These are phyloP conservation scores for Oryza australiensis DNA, from an alignment of 176 grass and related monocot genomes.

Conservation along the genomic window DNA sequence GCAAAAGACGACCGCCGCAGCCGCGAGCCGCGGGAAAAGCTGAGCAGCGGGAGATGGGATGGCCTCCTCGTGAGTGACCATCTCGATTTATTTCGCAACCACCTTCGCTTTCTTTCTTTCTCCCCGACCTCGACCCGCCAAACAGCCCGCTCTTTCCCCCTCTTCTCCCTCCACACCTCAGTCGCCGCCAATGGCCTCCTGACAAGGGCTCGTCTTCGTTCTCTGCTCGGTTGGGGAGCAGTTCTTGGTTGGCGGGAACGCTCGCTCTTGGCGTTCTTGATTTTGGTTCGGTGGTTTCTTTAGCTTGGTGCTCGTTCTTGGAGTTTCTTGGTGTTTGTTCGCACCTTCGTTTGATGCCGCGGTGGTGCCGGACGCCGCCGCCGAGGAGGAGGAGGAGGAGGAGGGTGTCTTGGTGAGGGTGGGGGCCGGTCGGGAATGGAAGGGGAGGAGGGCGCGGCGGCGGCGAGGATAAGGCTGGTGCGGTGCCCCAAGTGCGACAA, in stretches of 20 bases:
- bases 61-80: constrained; percentile 38
- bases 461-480: constrained; percentile 71
- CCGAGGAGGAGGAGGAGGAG: background rate
- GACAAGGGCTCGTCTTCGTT: background rate
- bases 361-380: background rate
- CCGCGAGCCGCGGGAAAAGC: background rate
- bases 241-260: background rate
- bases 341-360: constrained; percentile 1
- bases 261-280: background rate
- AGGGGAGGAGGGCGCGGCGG: constrained; percentile 35
- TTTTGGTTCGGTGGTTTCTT: background rate
- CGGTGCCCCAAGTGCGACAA: constrained; percentile 95
- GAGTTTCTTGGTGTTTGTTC: background rate
- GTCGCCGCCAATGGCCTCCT: background rate
- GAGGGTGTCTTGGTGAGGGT: background rate
- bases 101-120: background rate
- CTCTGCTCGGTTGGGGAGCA: background rate
- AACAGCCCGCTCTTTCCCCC: constrained; percentile 28
- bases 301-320: background rate
- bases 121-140: background rate
- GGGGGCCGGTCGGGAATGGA: constrained; percentile 24
- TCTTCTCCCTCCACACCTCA: background rate
- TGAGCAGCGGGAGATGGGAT: background rate
- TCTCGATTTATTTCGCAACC: constrained; percentile 34
- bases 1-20: background rate